Evolutionary conservation across 139 green algal species (phyloP).

Genomic region (Desmodesmus armatus): DNA sequence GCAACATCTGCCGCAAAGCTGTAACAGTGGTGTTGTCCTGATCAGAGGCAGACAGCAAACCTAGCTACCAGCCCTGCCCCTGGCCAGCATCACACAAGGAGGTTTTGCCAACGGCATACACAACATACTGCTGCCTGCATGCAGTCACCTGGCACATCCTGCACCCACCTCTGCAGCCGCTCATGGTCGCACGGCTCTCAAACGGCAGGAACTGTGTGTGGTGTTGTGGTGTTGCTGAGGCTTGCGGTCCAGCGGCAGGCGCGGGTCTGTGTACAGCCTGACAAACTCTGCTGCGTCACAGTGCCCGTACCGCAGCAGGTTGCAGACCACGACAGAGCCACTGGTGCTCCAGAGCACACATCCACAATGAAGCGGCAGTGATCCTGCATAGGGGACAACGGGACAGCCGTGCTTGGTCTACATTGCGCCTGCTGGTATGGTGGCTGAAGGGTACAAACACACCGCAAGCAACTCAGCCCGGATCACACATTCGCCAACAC

Average conservation of each 20-base stretch:
- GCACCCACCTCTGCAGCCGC: constrained; percentile 18
- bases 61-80: background rate
- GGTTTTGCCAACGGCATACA: background rate
- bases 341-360: constrained; percentile 5
- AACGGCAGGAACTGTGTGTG: constrained; percentile 29
- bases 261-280: constrained; percentile 19
- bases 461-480: no score
- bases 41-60: background rate
- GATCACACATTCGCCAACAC: no score
- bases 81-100: background rate
- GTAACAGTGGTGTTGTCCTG: background rate
- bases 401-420: background rate
- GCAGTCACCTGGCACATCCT: no score
- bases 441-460: no score
- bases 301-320: constrained; percentile 36
- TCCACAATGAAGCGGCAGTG: background rate
- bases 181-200: constrained; percentile 36
- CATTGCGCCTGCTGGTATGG: no score
- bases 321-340: constrained; percentile 29
- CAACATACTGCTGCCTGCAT: background rate
- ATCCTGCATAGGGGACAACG: constrained; percentile 23
- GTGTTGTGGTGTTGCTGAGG: background rate
- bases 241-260: constrained; percentile 9
- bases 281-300: constrained; percentile 23
- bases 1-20: background rate